These are phyloP conservation scores for Saussurea involucrata DNA, from an alignment of 129 eudicot genomes.

Conservation along the genomic window DNA sequence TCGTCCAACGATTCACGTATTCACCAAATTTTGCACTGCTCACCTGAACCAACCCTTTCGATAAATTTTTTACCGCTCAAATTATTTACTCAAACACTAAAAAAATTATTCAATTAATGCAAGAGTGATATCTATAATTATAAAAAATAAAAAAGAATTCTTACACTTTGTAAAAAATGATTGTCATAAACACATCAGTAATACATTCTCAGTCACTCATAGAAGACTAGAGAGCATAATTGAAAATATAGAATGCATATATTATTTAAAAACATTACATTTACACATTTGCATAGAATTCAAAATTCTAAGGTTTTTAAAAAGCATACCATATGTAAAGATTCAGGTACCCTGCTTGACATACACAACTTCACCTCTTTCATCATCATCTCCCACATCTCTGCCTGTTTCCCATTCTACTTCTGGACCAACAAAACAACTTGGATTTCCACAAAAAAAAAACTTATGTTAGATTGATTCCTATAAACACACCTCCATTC, in stretches of 20 bases:
- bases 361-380: background rate
- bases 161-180: too few relatives aligned
- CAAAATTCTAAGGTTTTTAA: background rate
- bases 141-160: too few relatives aligned
- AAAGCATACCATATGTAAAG: background rate
- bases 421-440: background rate
- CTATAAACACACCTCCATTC: background rate
- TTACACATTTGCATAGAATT: constrained; percentile 15
- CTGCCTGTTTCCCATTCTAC: background rate
- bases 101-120: too few relatives aligned
- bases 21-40: too few relatives aligned
- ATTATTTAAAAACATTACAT: constrained; percentile 17
- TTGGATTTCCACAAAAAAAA: background rate
- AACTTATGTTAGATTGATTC: background rate
- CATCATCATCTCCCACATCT: background rate
- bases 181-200: background rate
- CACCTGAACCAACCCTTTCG: too few relatives aligned
- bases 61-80: too few relatives aligned
- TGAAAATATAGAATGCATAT: background rate
- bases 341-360: background rate
- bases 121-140: too few relatives aligned
- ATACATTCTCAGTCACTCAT: background rate
- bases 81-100: too few relatives aligned
- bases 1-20: too few relatives aligned
- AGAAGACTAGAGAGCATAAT: too few relatives aligned